Evolutionary conservation across 2,329 filamentous ascomycete genomes (phyloP).

Genomic region (Exophiala dermatitidis): DNA sequence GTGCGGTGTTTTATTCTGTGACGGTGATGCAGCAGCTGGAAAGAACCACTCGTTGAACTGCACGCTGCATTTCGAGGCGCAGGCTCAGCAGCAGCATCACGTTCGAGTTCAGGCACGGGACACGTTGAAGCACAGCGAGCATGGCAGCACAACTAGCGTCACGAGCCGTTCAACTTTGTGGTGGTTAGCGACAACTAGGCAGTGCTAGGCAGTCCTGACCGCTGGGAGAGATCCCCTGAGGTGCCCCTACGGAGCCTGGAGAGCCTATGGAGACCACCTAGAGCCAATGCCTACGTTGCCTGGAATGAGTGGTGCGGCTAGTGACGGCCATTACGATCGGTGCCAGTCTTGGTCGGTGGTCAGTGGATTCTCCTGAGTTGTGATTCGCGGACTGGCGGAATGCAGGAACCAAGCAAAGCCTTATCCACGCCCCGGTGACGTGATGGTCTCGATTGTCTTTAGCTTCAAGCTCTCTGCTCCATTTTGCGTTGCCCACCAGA

Average conservation of each 20-base stretch:
- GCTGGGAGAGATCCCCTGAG: not conserved
- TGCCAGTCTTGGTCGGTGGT: not conserved
- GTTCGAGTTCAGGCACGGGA: not conserved
- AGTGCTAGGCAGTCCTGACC: not conserved
- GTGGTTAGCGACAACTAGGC: not conserved
- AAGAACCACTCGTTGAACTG: not conserved
- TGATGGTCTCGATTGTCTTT: not conserved
- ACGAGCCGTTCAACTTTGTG: not conserved
- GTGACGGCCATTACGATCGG: not conserved
- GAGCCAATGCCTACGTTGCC: not conserved
- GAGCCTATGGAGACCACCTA: not conserved
- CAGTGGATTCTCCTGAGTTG: not conserved
- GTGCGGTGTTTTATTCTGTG: not conserved
- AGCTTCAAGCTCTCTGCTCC: too few relatives aligned
- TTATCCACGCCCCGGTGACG: not conserved
- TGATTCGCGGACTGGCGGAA: not conserved
- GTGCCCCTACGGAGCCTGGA: too few relatives aligned
- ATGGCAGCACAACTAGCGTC: not conserved
- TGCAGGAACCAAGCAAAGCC: not conserved
- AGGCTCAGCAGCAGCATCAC: not conserved
- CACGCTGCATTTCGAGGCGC: not conserved
- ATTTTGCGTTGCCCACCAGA: too few relatives aligned
- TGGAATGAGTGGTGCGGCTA: not conserved
- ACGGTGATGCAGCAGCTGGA: not conserved
- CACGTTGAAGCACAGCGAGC: not conserved